phyloP scores from a whole-genome alignment of 116 monocot genomes.

The Zostera marina region DNA sequence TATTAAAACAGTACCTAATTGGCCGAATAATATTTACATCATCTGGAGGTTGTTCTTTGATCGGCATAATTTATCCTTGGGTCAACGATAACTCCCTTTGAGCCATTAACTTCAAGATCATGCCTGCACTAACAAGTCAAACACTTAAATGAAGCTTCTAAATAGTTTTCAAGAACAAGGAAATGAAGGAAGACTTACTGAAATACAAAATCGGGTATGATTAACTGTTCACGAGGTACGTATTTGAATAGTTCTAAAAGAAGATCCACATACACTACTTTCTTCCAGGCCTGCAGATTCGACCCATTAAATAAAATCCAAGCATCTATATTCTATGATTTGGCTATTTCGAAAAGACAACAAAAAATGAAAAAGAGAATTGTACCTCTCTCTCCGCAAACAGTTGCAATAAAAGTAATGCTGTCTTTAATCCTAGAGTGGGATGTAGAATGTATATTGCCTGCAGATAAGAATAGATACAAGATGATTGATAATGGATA shows the following conservation, averaged over 20 bases:
- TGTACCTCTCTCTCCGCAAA: constrained; percentile 79
- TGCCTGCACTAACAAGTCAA: constrained; percentile 18
- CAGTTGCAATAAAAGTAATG: constrained; percentile 62
- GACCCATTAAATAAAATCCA: not conserved
- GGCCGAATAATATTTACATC: constrained; percentile 4
- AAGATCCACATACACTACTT: constrained; percentile 78
- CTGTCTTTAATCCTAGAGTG: constrained; percentile 67
- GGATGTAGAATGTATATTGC: constrained; percentile 94
- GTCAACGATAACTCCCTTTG: constrained; percentile 81
- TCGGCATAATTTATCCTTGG: constrained; percentile 83
- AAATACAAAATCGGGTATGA: constrained; percentile 95
- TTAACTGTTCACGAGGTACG: constrained; percentile 93
- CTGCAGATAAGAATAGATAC: constrained; percentile 16
- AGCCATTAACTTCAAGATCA: constrained; percentile 62
- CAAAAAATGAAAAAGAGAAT: too few relatives aligned
- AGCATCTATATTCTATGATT: not conserved
- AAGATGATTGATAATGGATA: not conserved
- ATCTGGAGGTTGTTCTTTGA: constrained; percentile 49
- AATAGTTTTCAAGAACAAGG: not conserved
- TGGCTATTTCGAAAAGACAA: not conserved
- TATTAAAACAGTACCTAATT: too few relatives aligned
- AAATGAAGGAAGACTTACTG: constrained; percentile 72
- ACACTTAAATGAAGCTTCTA: not conserved
- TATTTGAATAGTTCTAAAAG: constrained; percentile 85
- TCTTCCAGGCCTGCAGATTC: constrained; percentile 50